phyloP scores from a whole-genome alignment of 2,329 filamentous ascomycete genomes.

The Mycosphaerella arachidis region DNA sequence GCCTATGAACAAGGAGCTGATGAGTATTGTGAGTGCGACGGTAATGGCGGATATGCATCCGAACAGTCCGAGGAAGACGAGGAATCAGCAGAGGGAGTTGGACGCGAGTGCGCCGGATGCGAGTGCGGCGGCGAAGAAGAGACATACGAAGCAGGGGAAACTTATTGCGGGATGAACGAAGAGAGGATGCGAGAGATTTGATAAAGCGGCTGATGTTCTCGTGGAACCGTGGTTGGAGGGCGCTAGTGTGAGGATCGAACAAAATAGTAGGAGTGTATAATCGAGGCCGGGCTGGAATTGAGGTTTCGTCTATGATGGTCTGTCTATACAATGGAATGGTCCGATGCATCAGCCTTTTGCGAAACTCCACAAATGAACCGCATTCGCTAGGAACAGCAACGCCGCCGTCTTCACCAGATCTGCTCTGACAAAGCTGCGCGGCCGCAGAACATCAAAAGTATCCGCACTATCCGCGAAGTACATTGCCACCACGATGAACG shows the following conservation, averaged over 20 bases:
- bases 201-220: too few relatives aligned
- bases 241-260: background rate
- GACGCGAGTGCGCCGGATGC: slow-evolving; percentile 10
- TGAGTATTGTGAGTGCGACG: background rate
- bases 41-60: background rate
- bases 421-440: slow-evolving; percentile 16
- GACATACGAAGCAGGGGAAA: slow-evolving; percentile 8
- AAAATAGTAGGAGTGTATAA: too few relatives aligned
- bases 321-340: background rate
- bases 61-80: slow-evolving; percentile 16
- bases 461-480: slow-evolving; percentile 17
- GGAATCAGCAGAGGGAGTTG: slow-evolving; percentile 9
- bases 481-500: slow-evolving; percentile 24
- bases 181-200: background rate
- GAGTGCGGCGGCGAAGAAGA: slow-evolving; percentile 13
- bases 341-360: slow-evolving; percentile 24
- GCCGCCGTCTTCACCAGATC: slow-evolving; percentile 17
- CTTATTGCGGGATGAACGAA: background rate
- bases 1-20: background rate
- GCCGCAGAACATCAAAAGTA: slow-evolving; percentile 26
- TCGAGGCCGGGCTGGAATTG: background rate
- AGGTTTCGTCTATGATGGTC: background rate
- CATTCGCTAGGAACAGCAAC: slow-evolving; percentile 25
- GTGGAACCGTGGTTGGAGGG: too few relatives aligned
- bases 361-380: slow-evolving; percentile 30